These are phyloP conservation scores for Podospora pseudocomata DNA, from an alignment of 495 filamentous ascomycete species.

Conservation along the genomic window DNA sequence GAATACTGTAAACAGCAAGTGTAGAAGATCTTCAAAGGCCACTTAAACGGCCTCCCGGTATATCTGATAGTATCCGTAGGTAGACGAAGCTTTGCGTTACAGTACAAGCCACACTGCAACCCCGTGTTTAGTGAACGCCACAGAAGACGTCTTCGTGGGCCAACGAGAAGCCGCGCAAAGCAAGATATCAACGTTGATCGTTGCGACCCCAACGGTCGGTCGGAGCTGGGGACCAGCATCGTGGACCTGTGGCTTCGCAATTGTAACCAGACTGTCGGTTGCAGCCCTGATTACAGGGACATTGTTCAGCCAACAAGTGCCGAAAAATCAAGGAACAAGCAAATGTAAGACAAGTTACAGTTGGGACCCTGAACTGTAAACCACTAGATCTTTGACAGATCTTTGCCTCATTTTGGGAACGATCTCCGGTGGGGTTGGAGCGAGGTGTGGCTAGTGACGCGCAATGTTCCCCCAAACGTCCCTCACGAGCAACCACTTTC, in stretches of 20 bases:
- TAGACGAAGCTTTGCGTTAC: background rate
- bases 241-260: background rate
- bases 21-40: background rate
- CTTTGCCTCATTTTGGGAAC: background rate
- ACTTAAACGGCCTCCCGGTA: background rate
- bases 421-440: background rate
- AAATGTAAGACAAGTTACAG: background rate
- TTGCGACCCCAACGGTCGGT: background rate
- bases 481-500: background rate
- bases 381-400: conserved; percentile 5
- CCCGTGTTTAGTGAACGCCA: background rate
- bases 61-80: background rate
- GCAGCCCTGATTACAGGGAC: background rate
- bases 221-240: background rate
- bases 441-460: conserved; percentile 1
- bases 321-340: conserved; percentile 3
- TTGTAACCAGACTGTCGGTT: background rate
- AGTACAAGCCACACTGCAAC: conserved; percentile 4
- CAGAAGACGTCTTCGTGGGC: background rate
- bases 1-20: background rate
- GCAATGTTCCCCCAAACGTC: background rate
- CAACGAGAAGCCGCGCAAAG: background rate
- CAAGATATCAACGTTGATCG: background rate
- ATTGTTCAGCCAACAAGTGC: conserved; percentile 1
- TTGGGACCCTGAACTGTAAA: background rate